Evolutionary conservation across 2,329 filamentous ascomycete species (phyloP).

Genomic region (Clonostachys solani): DNA sequence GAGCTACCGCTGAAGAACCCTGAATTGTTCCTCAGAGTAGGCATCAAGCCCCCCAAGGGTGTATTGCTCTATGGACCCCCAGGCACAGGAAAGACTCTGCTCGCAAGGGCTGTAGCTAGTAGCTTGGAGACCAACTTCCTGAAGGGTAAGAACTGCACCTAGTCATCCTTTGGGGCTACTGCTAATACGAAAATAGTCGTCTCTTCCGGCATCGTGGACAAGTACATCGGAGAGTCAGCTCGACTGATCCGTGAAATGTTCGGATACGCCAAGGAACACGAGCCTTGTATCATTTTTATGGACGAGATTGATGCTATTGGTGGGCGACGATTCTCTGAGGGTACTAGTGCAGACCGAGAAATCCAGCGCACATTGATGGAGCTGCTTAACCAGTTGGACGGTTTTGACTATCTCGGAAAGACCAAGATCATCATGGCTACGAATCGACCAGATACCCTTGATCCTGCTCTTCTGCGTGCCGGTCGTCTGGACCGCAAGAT

Average conservation of each 20-base stretch:
- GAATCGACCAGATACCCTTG: constrained; percentile 93
- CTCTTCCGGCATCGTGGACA: constrained; percentile 98
- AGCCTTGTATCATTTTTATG: constrained; percentile 99
- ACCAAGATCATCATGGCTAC: constrained; percentile 99
- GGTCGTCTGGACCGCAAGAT: constrained; percentile 96
- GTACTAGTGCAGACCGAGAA: constrained; percentile 94
- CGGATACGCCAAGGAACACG: constrained; percentile 98
- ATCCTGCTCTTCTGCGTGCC: constrained; percentile 87
- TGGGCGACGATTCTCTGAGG: constrained; percentile 92
- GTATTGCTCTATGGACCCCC: constrained; percentile 94
- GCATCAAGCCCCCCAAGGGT: constrained; percentile 98
- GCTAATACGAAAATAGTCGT: constrained; percentile 60
- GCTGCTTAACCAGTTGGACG: constrained; percentile 95
- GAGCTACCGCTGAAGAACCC: constrained; percentile 98
- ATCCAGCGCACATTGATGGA: constrained; percentile 99
- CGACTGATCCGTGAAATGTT: constrained; percentile 99
- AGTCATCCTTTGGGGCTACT: not conserved
- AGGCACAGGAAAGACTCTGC: constrained; percentile 91
- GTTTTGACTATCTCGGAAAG: constrained; percentile 98
- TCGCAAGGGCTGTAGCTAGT: constrained; percentile 92
- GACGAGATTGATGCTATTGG: constrained; percentile 99
- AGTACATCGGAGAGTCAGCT: constrained; percentile 98
- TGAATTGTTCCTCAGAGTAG: constrained; percentile 91
- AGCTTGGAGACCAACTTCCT: constrained; percentile 97
- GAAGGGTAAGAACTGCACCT: constrained; percentile 61